phyloP scores from a whole-genome alignment of 495 filamentous ascomycete genomes.

The Tuber magnatum region DNA sequence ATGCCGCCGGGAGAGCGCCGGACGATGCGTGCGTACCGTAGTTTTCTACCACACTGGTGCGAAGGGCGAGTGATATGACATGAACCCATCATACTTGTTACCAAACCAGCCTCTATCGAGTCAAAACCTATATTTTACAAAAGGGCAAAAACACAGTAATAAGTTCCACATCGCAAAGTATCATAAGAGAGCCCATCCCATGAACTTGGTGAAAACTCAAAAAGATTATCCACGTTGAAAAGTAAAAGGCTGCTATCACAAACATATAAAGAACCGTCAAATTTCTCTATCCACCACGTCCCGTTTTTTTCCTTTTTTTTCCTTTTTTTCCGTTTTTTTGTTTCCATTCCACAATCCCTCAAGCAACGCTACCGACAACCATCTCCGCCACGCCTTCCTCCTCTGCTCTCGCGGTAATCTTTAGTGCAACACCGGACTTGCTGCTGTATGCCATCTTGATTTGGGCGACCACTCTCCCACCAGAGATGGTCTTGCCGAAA shows the following conservation, averaged over 20 bases:
- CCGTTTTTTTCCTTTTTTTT: not conserved
- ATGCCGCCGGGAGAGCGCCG: not conserved
- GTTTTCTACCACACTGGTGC: not conserved
- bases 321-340: not conserved
- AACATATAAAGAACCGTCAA: not conserved
- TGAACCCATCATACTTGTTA: not conserved
- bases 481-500: constrained; percentile 88
- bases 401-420: constrained; percentile 82
- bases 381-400: constrained; percentile 84
- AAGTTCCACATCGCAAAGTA: not conserved
- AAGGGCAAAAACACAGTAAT: not conserved
- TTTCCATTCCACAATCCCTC: constrained; percentile 32
- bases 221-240: not conserved
- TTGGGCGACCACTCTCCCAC: constrained; percentile 78
- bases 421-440: constrained; percentile 88
- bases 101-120: not conserved
- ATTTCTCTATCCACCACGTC: not conserved
- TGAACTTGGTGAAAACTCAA: not conserved
- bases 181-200: not conserved
- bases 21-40: not conserved
- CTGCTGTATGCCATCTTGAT: constrained; percentile 89
- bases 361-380: constrained; percentile 78
- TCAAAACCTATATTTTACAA: not conserved
- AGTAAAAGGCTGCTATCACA: not conserved
- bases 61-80: not conserved